phyloP scores from a whole-genome alignment of 768 basidiomycete genomes.

The Paxillus involutus region DNA sequence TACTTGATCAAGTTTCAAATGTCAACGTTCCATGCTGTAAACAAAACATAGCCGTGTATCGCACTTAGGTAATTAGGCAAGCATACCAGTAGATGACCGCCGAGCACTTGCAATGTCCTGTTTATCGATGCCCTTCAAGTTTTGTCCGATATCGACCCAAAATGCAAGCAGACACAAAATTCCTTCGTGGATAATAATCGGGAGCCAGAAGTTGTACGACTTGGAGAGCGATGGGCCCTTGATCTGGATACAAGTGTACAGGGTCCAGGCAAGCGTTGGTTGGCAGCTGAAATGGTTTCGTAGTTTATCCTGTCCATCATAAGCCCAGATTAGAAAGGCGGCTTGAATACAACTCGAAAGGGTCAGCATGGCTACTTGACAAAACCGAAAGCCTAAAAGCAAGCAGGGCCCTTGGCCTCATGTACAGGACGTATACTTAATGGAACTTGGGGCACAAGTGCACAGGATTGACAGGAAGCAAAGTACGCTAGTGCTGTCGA shows the following conservation, averaged over 20 bases:
- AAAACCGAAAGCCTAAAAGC: background rate
- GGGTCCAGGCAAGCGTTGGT: background rate
- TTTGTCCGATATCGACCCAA: constrained; percentile 3
- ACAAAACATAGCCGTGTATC: no score
- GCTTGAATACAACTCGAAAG: no score
- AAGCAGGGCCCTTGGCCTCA: background rate
- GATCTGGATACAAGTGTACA: constrained; percentile 4
- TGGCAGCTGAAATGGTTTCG: background rate
- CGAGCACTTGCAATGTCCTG: no score
- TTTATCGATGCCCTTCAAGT: background rate
- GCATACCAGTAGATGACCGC: no score
- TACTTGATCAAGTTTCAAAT: no score
- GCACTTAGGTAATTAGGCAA: no score
- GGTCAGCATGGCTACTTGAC: no score
- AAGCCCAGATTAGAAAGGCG: constrained; percentile 7
- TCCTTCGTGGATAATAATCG: constrained; percentile 7
- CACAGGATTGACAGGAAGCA: background rate
- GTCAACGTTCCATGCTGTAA: no score
- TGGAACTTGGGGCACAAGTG: constrained; percentile 14
- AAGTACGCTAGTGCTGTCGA: background rate
- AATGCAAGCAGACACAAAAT: constrained; percentile 4
- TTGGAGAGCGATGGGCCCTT: background rate
- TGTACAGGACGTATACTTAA: constrained; percentile 10
- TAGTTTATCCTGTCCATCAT: background rate
- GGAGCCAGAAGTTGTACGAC: constrained; percentile 6